A percentile compares a stretch with the other conserved stretches of the same genome.
phyloP scores from a whole-genome alignment of 164 flowering plant species.

The Aristolochia fimbriata region DNA sequence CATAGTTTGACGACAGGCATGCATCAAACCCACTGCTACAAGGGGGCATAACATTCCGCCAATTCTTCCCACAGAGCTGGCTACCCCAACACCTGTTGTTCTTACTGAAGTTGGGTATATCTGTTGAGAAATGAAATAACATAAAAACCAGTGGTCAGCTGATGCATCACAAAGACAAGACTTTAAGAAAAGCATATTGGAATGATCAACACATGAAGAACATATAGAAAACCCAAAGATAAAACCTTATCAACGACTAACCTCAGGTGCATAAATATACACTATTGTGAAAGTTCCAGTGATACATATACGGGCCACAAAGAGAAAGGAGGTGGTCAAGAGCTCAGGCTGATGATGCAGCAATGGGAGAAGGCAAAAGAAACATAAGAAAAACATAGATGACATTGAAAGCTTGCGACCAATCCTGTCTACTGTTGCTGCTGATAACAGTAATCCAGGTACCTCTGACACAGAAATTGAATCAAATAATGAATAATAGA shows the following conservation, averaged over 20 bases:
- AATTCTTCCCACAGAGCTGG: slow-evolving; percentile 62
- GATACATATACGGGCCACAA: slow-evolving; percentile 80
- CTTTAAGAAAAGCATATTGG: too few species aligned
- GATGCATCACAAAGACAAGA: not conserved
- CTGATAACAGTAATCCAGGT: slow-evolving; percentile 77
- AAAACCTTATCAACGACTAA: slow-evolving; percentile 10
- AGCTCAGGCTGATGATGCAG: slow-evolving; percentile 32
- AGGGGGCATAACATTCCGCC: slow-evolving; percentile 85
- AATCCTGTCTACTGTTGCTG: slow-evolving; percentile 57
- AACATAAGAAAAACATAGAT: slow-evolving; percentile 40
- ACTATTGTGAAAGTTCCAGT: slow-evolving; percentile 49
- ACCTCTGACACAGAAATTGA: slow-evolving; percentile 36
- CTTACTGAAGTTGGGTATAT: slow-evolving; percentile 72
- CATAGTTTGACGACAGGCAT: slow-evolving; percentile 61
- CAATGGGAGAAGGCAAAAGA: slow-evolving; percentile 62
- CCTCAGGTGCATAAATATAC: slow-evolving; percentile 87
- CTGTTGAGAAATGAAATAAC: slow-evolving; percentile 19
- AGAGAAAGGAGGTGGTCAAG: slow-evolving; percentile 57
- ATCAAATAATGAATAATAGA: not conserved
- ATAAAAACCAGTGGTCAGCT: not conserved
- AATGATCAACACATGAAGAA: not conserved
- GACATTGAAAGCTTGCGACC: slow-evolving; percentile 85
- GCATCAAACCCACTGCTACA: slow-evolving; percentile 66
- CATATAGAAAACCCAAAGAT: not conserved
- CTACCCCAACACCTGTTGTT: slow-evolving; percentile 64